Conservation (phyloP, 1,139 yeast species). For the Kurtzmaniella quercitrusa region DNA sequence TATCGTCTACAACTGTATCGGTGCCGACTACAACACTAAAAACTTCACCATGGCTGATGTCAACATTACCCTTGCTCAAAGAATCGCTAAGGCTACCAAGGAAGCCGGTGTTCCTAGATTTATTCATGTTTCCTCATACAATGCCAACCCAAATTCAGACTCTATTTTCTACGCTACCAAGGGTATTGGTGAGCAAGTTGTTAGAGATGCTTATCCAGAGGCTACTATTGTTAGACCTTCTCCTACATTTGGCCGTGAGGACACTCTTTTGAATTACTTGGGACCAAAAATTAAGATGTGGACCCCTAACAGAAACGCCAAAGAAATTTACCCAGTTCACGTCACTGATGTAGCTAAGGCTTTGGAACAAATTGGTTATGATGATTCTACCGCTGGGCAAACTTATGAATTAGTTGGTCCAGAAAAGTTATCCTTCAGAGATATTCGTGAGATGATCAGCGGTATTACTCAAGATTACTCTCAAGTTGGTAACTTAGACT, state of each 20-base stretch:
- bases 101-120: conserved; percentile 73
- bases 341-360: conserved; percentile 78
- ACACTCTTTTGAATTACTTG: conserved; percentile 63
- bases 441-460: conserved; percentile 68
- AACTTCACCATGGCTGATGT: conserved; percentile 81
- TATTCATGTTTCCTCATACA: conserved; percentile 77
- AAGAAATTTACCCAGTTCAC: conserved; percentile 69
- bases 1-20: conserved; percentile 77
- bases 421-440: conserved; percentile 57
- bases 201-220: conserved; percentile 64
- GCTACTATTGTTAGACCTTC: conserved; percentile 86
- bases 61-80: conserved; percentile 72
- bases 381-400: conserved; percentile 76
- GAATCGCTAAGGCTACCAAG: conserved; percentile 72
- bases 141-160: conserved; percentile 66
- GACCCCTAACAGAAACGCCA: conserved; percentile 63
- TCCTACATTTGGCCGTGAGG: conserved; percentile 77
- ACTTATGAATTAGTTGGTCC: conserved; percentile 76
- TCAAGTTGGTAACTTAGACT: conserved; percentile 49
- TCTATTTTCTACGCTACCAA: conserved; percentile 76
- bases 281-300: conserved; percentile 54
- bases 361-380: conserved; percentile 73
- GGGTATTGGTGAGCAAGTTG: conserved; percentile 74
- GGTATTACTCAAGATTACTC: conserved; percentile 58
- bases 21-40: conserved; percentile 75